Evolutionary conservation across 2,329 filamentous ascomycete genomes (phyloP), one percentile per base, ranked within the genome.

Genomic region (Neofusicoccum umdonicola): DNA sequence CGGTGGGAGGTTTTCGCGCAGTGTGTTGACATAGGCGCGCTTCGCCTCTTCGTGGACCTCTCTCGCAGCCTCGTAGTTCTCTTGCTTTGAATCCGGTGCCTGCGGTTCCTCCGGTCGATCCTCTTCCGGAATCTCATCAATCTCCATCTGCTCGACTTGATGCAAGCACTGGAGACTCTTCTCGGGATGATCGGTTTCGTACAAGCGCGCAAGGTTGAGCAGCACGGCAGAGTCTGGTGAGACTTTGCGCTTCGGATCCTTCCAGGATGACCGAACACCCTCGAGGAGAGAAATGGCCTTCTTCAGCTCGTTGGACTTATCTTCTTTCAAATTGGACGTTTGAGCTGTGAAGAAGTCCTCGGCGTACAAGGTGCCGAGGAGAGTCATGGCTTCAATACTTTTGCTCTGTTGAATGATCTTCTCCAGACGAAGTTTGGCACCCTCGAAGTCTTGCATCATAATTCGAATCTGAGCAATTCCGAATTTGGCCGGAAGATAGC

Each of bases 401-500:
- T 91, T 93, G 3, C 90, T 88, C 68, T 93, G 88, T 73, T 96
- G 92, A 37, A 96, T 88, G 73, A 98, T 94, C 81, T 97, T 97
- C 76, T 99, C 95, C 27, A 99, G 82, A 27, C 91, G 88, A 71
- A 97, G 90, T 76, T 98, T 98, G 31, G 95, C 95, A 66, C 95
- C 93, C 65, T 93, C 92, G 37, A 92, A 85, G 73, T 98, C 93
- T 67, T 90, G 88, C 77, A 90, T 91, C 62, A 93, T 76, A 22
- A 97, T 91, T 42, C 92, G 90, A 71, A 98, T 86, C 79, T 99
- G 95, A 1, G 95, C 93, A 19, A 89, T 87, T 63, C 95, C 96
- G 73, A 99, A 96, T 74, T 98, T 98, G 57, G 95, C 95, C 0
- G 96, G 95, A 56, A 97, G 82, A 71, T 92, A 97, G 50, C 95